Percentiles rank a stretch among this genome's conserved stretches.
Conservation (phyloP, 2,329 filamentous ascomycete species). For the Colletotrichum sojae region DNA sequence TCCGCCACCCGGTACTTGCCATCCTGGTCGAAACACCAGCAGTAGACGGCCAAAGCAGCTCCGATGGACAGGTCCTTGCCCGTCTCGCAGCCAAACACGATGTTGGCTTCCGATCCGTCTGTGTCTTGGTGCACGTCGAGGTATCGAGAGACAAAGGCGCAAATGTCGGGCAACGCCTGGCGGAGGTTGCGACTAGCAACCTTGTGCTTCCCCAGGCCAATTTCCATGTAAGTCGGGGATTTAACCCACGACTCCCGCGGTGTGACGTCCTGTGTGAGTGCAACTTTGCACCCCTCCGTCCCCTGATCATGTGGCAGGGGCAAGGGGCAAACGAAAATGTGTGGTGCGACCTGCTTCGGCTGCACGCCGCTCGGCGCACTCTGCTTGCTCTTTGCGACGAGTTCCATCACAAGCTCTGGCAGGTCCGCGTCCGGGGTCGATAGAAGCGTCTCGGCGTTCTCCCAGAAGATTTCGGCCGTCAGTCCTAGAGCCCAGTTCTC, state of each 20-base stretch:
- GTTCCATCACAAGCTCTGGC: slow-evolving; percentile 61
- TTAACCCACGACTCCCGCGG: slow-evolving; percentile 58
- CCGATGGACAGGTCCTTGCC: slow-evolving; percentile 88
- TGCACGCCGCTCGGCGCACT: slow-evolving; percentile 11
- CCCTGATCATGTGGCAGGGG: slow-evolving; percentile 43
- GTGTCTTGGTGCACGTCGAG: slow-evolving; percentile 45
- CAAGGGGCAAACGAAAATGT: slow-evolving; percentile 55
- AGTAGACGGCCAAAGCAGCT: slow-evolving; percentile 81
- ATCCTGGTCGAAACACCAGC: slow-evolving; percentile 77
- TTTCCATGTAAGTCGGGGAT: slow-evolving; percentile 60
- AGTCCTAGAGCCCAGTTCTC: slow-evolving; percentile 92
- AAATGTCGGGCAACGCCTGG: slow-evolving; percentile 74
- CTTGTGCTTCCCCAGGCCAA: slow-evolving; percentile 81
- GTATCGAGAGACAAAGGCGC: slow-evolving; percentile 65
- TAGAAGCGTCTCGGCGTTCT: slow-evolving; percentile 72
- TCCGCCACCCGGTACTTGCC: slow-evolving; percentile 60
- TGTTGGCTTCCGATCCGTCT: slow-evolving; percentile 16
- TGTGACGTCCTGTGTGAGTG: slow-evolving; percentile 59
- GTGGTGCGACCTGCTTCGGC: slow-evolving; percentile 52
- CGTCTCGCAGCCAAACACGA: slow-evolving; percentile 79
- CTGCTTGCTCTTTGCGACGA: slow-evolving; percentile 54
- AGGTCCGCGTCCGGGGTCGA: slow-evolving; percentile 75
- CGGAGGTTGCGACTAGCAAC: slow-evolving; percentile 88
- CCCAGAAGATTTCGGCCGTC: slow-evolving; percentile 86
- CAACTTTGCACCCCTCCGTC: slow-evolving; percentile 55